These are phyloP conservation scores for Kazachstania taianensis DNA, from an alignment of 805 yeast species.

Conservation along the genomic window DNA sequence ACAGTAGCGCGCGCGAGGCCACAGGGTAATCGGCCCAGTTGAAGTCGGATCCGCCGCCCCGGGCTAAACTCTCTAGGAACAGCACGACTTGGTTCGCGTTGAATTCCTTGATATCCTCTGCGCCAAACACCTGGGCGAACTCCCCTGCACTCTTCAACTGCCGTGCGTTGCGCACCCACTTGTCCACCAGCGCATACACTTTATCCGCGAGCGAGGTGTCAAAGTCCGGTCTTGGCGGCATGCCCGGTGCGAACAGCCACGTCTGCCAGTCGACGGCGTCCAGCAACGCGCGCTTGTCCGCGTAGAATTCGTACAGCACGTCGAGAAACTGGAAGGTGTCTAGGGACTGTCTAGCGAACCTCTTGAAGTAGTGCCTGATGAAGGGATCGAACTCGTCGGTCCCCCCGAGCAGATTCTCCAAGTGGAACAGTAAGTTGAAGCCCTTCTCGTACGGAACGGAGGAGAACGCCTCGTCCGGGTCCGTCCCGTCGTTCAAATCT, in stretches of 20 bases:
- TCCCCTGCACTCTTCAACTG: conserved; percentile 7
- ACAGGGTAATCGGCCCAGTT: conserved; percentile 28
- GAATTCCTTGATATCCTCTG: conserved; percentile 45
- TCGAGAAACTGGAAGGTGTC: conserved; percentile 78
- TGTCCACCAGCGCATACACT: conserved; percentile 53
- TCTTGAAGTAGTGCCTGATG: conserved; percentile 64
- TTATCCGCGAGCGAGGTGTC: conserved; percentile 70
- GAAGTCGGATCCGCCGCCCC: conserved; percentile 27
- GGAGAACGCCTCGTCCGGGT: conserved; percentile 85
- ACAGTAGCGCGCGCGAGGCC: conserved; percentile 31
- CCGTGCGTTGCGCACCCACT: conserved; percentile 44
- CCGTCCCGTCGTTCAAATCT: conserved; percentile 55
- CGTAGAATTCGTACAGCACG: conserved; percentile 56
- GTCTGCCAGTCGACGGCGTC: conserved; percentile 74
- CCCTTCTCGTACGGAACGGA: conserved; percentile 91
- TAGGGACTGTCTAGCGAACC: conserved; percentile 58
- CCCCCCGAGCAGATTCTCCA: conserved; percentile 65
- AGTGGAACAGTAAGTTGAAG: conserved; percentile 60
- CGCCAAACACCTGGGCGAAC: conserved; percentile 31
- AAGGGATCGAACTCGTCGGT: conserved; percentile 61
- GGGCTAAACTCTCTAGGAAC: conserved; percentile 60
- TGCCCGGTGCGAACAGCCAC: conserved; percentile 75
- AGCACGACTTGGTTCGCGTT: conserved; percentile 70
- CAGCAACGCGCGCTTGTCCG: conserved; percentile 39
- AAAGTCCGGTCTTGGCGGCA: conserved; percentile 81